Evolutionary conservation across 345 rosid genomes (phyloP).

Genomic region (Turnera subulata): DNA sequence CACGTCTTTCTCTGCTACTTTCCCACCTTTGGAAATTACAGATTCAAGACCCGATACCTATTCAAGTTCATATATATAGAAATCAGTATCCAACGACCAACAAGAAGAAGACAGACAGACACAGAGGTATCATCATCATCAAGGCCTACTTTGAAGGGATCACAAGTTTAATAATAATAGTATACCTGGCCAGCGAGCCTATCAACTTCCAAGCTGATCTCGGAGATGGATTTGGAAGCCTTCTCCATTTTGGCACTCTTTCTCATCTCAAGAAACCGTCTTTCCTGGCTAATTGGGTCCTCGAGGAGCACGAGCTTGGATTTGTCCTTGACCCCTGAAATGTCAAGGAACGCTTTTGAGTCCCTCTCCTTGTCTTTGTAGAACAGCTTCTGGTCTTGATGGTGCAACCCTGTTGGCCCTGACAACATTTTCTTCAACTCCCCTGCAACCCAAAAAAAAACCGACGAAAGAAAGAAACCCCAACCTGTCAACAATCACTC

Average conservation of each 20-base stretch:
- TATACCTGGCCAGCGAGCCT: slow-evolving; percentile 78
- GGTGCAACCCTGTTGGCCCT: slow-evolving; percentile 87
- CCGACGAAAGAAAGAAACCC: not conserved
- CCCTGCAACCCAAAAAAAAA: slow-evolving; percentile 65
- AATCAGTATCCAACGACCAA: not conserved
- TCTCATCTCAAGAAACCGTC: slow-evolving; percentile 73
- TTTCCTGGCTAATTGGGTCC: slow-evolving; percentile 91
- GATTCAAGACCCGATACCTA: slow-evolving; percentile 86
- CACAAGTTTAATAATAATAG: not conserved
- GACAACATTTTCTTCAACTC: slow-evolving; percentile 92
- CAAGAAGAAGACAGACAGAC: not conserved
- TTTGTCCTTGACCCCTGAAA: slow-evolving; percentile 81
- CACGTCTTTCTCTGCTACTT: slow-evolving; percentile 68
- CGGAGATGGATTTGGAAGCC: slow-evolving; percentile 80
- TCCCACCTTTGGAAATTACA: slow-evolving; percentile 64
- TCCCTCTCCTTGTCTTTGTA: slow-evolving; percentile 95
- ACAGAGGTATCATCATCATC: not conserved
- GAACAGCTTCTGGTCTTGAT: slow-evolving; percentile 85
- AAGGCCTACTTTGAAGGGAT: not conserved
- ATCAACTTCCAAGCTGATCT: slow-evolving; percentile 87
- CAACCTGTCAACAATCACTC: not conserved
- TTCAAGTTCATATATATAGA: slow-evolving; percentile 14
- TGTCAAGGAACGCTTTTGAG: slow-evolving; percentile 81
- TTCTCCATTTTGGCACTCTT: slow-evolving; percentile 83
- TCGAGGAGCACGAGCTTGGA: slow-evolving; percentile 82